These are phyloP conservation scores for Nepenthes alata DNA, from an alignment of 179 eudicot genomes.

Conservation along the genomic window DNA sequence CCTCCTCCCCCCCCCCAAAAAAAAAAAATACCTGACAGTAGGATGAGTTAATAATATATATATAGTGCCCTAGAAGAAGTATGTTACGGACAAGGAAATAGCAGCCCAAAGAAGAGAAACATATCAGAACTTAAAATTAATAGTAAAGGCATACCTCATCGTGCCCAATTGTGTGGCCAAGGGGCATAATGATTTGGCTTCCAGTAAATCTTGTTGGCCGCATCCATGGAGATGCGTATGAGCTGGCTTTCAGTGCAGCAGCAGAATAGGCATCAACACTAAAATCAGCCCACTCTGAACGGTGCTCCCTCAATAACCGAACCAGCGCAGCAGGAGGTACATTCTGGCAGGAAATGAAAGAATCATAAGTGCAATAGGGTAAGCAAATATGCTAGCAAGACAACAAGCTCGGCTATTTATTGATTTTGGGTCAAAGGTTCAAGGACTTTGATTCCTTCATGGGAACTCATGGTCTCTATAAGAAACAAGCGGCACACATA, in stretches of 20 bases:
- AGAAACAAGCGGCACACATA: too few species aligned
- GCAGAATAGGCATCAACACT: slow-evolving; percentile 38
- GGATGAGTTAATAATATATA: too few species aligned
- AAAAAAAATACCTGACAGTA: too few species aligned
- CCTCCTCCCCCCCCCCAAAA: too few species aligned
- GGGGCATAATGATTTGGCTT: slow-evolving; percentile 33
- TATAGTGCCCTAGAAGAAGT: too few species aligned
- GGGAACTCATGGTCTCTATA: too few species aligned
- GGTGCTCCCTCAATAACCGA: slow-evolving; percentile 43
- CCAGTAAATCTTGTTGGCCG: slow-evolving; percentile 27
- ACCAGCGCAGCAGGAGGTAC: slow-evolving; percentile 36
- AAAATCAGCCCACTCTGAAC: slow-evolving; percentile 50
- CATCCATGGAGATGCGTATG: slow-evolving; percentile 23
- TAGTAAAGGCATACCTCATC: slow-evolving; percentile 24
- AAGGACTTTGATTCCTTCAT: too few species aligned
- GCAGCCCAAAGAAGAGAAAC: too few species aligned
- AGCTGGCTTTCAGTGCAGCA: slow-evolving; percentile 23
- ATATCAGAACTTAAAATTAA: background rate
- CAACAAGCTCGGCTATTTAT: too few species aligned
- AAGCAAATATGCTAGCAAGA: too few species aligned
- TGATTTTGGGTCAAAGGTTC: too few species aligned
- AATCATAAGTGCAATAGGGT: background rate
- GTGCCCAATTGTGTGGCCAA: slow-evolving; percentile 35
- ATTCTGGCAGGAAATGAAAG: slow-evolving; percentile 17
- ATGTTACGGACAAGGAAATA: too few species aligned